phyloP scores from a whole-genome alignment of 257 asterid species.

The Nicotiana otophora region DNA sequence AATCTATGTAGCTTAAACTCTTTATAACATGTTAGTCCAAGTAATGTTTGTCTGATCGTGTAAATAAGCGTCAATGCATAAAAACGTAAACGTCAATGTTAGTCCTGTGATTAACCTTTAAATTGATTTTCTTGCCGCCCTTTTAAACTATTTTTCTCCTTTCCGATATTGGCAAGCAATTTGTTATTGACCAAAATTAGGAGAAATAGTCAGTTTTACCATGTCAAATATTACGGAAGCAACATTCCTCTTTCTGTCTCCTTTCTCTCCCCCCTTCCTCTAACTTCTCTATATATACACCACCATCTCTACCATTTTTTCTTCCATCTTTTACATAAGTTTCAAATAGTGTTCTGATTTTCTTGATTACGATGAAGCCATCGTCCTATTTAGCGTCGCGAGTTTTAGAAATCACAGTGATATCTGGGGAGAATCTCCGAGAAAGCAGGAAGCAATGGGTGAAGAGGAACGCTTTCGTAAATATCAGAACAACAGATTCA shows the following conservation, averaged over 20 bases:
- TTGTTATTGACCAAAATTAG: too few relatives aligned
- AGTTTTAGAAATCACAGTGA: constrained; percentile 51
- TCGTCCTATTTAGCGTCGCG: constrained; percentile 4
- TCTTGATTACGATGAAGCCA: background rate
- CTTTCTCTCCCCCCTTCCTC: constrained; percentile 30
- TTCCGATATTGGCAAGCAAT: too few relatives aligned
- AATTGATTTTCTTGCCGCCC: too few relatives aligned
- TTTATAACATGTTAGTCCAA: too few relatives aligned
- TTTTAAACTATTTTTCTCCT: too few relatives aligned
- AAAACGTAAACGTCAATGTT: too few relatives aligned
- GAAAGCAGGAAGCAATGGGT: constrained; percentile 20
- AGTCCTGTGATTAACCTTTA: too few relatives aligned
- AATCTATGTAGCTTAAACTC: too few relatives aligned
- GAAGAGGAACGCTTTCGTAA: constrained; percentile 44
- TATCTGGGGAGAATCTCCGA: constrained; percentile 57
- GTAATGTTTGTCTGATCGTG: too few relatives aligned
- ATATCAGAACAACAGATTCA: constrained; percentile 28
- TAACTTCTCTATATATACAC: background rate
- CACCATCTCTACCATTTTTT: background rate
- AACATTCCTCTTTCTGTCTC: constrained; percentile 27
- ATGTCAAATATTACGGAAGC: constrained; percentile 21
- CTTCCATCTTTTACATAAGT: background rate
- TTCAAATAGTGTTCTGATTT: background rate
- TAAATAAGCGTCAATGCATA: too few relatives aligned
- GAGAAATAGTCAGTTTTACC: too few relatives aligned